Evolutionary conservation across 306 rosid species (phyloP).

Genomic region (Cajanus cajan): DNA sequence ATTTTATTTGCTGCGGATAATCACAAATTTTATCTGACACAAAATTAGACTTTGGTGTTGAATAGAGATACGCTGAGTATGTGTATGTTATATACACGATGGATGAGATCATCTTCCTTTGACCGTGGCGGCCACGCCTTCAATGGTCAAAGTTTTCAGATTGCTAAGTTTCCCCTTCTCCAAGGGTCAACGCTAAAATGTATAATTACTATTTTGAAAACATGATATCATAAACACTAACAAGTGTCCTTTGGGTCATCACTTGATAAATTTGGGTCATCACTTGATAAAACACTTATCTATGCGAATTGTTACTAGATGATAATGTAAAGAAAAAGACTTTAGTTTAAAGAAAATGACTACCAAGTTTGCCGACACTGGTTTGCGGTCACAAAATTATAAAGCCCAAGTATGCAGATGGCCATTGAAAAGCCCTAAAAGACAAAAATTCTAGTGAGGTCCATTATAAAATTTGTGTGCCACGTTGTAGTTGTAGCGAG

Average conservation of each 20-base stretch:
- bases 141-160: background rate
- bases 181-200: conserved; percentile 31
- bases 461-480: background rate
- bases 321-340: too few species aligned
- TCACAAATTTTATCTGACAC: background rate
- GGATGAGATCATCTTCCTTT: background rate
- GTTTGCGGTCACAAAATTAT: background rate
- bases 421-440: background rate
- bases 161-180: conserved; percentile 13
- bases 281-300: too few species aligned
- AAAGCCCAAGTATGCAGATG: background rate
- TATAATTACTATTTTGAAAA: too few species aligned
- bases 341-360: too few species aligned
- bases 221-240: too few species aligned
- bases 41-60: background rate
- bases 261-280: too few species aligned
- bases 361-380: background rate
- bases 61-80: background rate
- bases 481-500: background rate
- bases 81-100: background rate
- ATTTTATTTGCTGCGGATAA: background rate
- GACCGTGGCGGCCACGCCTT: conserved; percentile 21
- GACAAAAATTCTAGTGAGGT: background rate
- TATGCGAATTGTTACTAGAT: too few species aligned
- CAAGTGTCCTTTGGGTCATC: too few species aligned